Conservation (phyloP, 257 asterid genomes). For the Echium plantagineum region DNA sequence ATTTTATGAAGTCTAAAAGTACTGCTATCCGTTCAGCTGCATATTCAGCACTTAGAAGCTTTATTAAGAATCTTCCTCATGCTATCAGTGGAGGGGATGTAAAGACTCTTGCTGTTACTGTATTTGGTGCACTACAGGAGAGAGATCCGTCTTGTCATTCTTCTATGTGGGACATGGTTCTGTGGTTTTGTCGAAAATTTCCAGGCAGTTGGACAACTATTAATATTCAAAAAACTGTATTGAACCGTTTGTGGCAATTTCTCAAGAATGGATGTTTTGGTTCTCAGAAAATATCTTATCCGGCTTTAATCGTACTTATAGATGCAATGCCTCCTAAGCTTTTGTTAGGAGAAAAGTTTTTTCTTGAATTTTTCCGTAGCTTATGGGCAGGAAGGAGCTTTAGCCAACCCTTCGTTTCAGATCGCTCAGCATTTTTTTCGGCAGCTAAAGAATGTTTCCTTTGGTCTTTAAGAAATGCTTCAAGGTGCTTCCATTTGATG, state of each 20-base stretch:
- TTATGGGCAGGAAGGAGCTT: conserved; percentile 83
- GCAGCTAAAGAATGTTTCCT: conserved; percentile 72
- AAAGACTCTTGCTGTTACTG: conserved; percentile 57
- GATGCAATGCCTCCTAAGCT: conserved; percentile 62
- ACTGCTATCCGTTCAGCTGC: conserved; percentile 77
- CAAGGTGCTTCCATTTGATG: conserved; percentile 39
- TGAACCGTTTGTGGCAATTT: conserved; percentile 63
- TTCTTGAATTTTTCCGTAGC: conserved; percentile 63
- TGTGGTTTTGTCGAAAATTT: conserved; percentile 49
- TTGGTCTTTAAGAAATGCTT: conserved; percentile 64
- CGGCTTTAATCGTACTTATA: conserved; percentile 63
- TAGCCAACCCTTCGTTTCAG: conserved; percentile 46
- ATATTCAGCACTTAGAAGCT: conserved; percentile 66
- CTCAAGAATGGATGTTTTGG: conserved; percentile 94
- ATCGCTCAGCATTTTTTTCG: conserved; percentile 49
- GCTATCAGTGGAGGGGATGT: conserved; percentile 56
- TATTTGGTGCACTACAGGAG: conserved; percentile 91
- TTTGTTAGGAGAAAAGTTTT: conserved; percentile 53
- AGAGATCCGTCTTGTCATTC: conserved; percentile 77
- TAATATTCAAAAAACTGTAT: conserved; percentile 64
- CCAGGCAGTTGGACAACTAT: conserved; percentile 68
- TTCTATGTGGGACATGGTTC: conserved; percentile 79
- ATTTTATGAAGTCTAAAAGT: conserved; percentile 70
- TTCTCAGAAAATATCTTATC: conserved; percentile 91
- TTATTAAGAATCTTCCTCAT: conserved; percentile 63